Base-by-base conservation (phyloP, 441 rosid genomes). In the Isatis lusitanica region DNA sequence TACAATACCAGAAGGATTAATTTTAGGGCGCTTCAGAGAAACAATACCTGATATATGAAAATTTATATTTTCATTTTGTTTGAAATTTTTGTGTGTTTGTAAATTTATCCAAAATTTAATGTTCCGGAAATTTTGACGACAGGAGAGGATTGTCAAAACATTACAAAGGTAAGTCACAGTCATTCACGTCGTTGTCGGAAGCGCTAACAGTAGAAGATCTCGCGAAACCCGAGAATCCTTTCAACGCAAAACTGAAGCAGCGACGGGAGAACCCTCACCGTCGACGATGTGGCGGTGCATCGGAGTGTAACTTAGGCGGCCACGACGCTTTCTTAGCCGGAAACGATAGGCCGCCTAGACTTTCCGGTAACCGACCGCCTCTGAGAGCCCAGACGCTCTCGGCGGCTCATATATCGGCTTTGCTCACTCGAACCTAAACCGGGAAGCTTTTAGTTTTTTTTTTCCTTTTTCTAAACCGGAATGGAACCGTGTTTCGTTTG, bases 151-250 rank as follows among this genome's bases (percentile, higher is more conserved):
- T 80, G 11, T 80, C 83, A 33, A 80, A 73, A 53, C 77, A 80
- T 42, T 80, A 77, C 79, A 68, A 80, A 66, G 83, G 83, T 1
- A 80, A 80, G 52, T 80, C 83, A 62, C 83, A 77, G 56, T 80
- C 83, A 5, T 80, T 80, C 70, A 66, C 81, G 18, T 60, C 74
- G 17, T 55, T 80, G 31, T 51, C 74, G 6, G 76, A 61, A 44
- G 77, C 78, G 7, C 33, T 56, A 48, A 70, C 68, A n/a, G 11
- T 80, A 12, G 81, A 70, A 39, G 83, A 77, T 65, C 79, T 77
- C 4, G 83, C 74, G 3, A 80, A 80, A 55, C 81, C 81, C 0
- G 83, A 80, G 59, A 77, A 80, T 65, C 81, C 83, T 12, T 48
- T 66, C 55, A 80, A 74, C 73, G 70, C 74, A n/a, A 80, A 78